Conservation (phyloP, 1,139 yeast genomes). For the Yamadazyma diospyri region DNA sequence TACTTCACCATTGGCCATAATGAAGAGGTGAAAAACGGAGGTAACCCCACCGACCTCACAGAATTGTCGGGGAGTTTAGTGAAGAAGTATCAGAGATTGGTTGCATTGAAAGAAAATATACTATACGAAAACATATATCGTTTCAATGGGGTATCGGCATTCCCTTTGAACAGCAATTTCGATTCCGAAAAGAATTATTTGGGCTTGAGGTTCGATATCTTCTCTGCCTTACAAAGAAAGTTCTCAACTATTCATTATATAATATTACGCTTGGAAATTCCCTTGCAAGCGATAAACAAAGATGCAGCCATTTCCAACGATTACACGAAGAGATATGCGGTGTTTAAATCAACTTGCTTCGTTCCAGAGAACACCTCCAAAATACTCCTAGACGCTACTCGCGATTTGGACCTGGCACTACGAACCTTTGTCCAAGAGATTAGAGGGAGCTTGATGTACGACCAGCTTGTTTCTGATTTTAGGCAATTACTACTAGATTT, state of each 20-base stretch:
- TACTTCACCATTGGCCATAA: constrained; percentile 17
- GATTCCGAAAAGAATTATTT: constrained; percentile 23
- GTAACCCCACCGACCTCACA: constrained; percentile 5
- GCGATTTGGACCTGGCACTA: constrained; percentile 1
- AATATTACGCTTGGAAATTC: constrained; percentile 19
- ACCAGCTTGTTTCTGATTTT: constrained; percentile 3
- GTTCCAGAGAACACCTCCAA: constrained; percentile 6
- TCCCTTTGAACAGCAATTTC: constrained; percentile 31
- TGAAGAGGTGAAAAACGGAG: background rate
- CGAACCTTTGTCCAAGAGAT: constrained; percentile 1
- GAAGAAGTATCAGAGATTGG: constrained; percentile 12
- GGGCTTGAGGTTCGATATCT: constrained; percentile 39
- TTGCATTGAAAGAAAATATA: constrained; percentile 29
- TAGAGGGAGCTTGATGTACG: constrained; percentile 1
- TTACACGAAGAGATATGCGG: constrained; percentile 1
- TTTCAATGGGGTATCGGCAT: constrained; percentile 40
- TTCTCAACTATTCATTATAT: constrained; percentile 37
- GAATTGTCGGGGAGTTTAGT: constrained; percentile 11
- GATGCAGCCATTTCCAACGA: background rate
- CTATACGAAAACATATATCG: constrained; percentile 37
- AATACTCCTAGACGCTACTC: constrained; percentile 1
- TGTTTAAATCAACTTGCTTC: constrained; percentile 6
- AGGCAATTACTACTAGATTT: constrained; percentile 4
- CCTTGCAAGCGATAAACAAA: background rate
- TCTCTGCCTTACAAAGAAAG: constrained; percentile 17